A percentile compares a stretch with the other conserved stretches of the same genome.
Conservation (phyloP, 192 early-diverging fungal species). For the Phlyctochytrium arcticum region DNA sequence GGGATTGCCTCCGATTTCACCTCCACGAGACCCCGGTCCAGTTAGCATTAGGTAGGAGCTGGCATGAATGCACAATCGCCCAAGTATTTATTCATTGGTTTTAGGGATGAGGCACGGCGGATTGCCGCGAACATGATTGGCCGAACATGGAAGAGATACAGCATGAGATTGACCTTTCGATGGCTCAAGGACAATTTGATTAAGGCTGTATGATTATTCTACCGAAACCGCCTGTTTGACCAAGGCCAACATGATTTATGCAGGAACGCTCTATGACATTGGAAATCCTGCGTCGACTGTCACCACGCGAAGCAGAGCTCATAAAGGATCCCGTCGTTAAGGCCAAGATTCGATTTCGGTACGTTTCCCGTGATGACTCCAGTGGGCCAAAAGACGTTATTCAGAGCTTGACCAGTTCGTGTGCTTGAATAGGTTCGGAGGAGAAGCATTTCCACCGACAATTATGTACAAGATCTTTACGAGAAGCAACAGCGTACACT, state of each 20-base stretch:
- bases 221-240: not conserved
- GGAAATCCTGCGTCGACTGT: slow-evolving; percentile 40
- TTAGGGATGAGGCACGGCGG: not conserved
- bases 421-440: slow-evolving; percentile 37
- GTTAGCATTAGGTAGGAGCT: too few relatives aligned
- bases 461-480: slow-evolving; percentile 52
- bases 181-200: slow-evolving; percentile 34
- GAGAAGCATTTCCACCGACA: slow-evolving; percentile 38
- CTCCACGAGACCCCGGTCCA: too few relatives aligned
- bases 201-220: slow-evolving; percentile 28
- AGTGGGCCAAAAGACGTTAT: too few relatives aligned
- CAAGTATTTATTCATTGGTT: too few relatives aligned
- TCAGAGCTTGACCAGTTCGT: too few relatives aligned
- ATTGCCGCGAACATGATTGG: slow-evolving; percentile 28
- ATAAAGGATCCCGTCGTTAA: slow-evolving; percentile 40
- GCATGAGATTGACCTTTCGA: slow-evolving; percentile 24
- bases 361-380: not conserved
- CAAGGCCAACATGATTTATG: not conserved
- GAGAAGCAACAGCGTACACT: slow-evolving; percentile 45
- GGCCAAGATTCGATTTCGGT: slow-evolving; percentile 46
- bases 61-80: too few relatives aligned
- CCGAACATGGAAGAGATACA: slow-evolving; percentile 32
- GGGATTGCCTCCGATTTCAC: not conserved
- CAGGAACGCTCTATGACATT: slow-evolving; percentile 46
- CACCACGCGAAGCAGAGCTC: slow-evolving; percentile 46